Percentiles rank a stretch among this genome's conserved stretches.
Conservation (phyloP, 306 rosid genomes). For the Trifolium repens region DNA sequence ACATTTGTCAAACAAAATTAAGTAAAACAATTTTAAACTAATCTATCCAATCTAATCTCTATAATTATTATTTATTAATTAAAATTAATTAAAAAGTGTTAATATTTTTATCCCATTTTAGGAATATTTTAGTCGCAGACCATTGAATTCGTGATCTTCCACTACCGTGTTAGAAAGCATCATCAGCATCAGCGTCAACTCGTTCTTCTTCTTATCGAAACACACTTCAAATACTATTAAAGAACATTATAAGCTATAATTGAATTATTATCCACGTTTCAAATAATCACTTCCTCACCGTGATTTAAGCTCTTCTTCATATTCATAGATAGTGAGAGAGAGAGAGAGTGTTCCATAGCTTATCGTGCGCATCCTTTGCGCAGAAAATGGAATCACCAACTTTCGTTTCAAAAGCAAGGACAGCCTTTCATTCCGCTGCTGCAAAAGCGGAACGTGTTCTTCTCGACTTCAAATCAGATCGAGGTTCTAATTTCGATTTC, state of each 20-base stretch:
- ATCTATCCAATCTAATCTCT: no score
- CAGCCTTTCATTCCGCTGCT: conserved; percentile 95
- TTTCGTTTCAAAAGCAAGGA: conserved; percentile 92
- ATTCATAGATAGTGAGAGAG: background rate
- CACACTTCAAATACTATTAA: conserved; percentile 12
- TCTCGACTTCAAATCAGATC: conserved; percentile 83
- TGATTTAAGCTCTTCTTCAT: background rate
- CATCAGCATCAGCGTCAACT: conserved; percentile 1
- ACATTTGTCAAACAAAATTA: background rate
- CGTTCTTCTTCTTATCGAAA: background rate
- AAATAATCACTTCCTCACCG: conserved; percentile 1
- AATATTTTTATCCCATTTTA: background rate
- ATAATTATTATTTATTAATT: no score
- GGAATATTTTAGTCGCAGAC: conserved; percentile 18
- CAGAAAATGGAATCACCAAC: conserved; percentile 79
- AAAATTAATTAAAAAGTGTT: background rate
- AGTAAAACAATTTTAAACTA: background rate
- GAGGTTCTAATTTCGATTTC: conserved; percentile 49
- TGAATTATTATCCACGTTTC: background rate
- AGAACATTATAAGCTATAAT: background rate
- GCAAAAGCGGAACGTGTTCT: conserved; percentile 97
- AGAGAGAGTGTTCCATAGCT: background rate
- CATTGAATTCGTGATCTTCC: conserved; percentile 39
- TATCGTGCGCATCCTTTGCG: conserved; percentile 47
- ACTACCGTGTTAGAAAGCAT: conserved; percentile 27